Evolutionary conservation across 768 basidiomycete genomes (phyloP).

Genomic region (Suillus weaverae): DNA sequence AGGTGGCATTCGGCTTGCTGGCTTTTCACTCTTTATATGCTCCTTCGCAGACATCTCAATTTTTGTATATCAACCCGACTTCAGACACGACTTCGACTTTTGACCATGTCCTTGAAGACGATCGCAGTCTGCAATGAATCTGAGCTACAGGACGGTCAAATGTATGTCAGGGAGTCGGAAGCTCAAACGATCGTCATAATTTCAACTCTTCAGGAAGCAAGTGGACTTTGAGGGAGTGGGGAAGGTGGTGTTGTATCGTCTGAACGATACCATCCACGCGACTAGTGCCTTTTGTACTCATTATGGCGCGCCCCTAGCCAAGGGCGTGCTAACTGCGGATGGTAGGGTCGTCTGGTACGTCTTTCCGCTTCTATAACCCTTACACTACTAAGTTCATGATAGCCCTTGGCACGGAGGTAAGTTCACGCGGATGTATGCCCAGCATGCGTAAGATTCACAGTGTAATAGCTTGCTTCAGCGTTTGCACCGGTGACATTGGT

Average conservation of each 20-base stretch:
- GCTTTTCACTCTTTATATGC: background rate
- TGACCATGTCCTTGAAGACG: constrained; percentile 38
- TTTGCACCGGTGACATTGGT: constrained; percentile 83
- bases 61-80: background rate
- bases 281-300: constrained; percentile 89
- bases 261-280: constrained; percentile 74
- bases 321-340: constrained; percentile 77
- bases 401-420: constrained; percentile 89
- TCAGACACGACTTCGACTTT: background rate
- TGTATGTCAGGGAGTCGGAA: constrained; percentile 35
- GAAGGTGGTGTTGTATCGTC: constrained; percentile 74
- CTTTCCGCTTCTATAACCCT: background rate
- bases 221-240: constrained; percentile 73
- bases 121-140: constrained; percentile 49
- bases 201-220: constrained; percentile 62
- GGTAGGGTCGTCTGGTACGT: constrained; percentile 78
- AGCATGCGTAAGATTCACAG: constrained; percentile 1
- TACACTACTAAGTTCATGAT: background rate
- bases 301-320: constrained; percentile 85
- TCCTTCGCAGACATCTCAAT: background rate
- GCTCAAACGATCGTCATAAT: background rate
- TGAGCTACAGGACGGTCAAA: constrained; percentile 55
- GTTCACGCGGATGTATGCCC: constrained; percentile 8
- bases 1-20: background rate
- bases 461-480: constrained; percentile 77